A percentile compares a stretch with the other conserved stretches of the same genome.
phyloP scores from a whole-genome alignment of 1,284 basidiomycete species.

The Phenoliferia sp. region DNA sequence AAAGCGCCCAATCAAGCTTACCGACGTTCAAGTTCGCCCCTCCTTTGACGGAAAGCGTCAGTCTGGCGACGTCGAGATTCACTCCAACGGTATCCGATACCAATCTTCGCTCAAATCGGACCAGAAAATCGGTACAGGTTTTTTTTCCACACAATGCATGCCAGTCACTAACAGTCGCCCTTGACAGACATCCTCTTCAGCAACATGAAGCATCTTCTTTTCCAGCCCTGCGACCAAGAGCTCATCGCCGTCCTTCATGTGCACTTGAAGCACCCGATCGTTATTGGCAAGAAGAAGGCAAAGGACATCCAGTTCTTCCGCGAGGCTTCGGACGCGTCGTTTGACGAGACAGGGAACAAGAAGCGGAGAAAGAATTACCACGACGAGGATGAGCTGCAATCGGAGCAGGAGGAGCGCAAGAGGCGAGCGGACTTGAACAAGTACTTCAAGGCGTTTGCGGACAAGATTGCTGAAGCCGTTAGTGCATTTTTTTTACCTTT shows the following conservation, averaged over 20 bases:
- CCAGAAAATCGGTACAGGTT: slow-evolving; percentile 79
- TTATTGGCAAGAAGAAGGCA: slow-evolving; percentile 98
- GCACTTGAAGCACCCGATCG: slow-evolving; percentile 92
- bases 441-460: slow-evolving; percentile 89
- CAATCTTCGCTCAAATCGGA: slow-evolving; percentile 69
- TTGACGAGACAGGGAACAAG: slow-evolving; percentile 98
- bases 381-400: slow-evolving; percentile 98
- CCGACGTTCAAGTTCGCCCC: slow-evolving; percentile 90
- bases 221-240: slow-evolving; percentile 97
- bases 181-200: slow-evolving; percentile 80
- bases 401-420: slow-evolving; percentile 94
- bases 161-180: background rate
- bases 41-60: slow-evolving; percentile 87
- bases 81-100: slow-evolving; percentile 94
- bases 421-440: slow-evolving; percentile 85
- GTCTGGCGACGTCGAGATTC: slow-evolving; percentile 88
- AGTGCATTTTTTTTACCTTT: slow-evolving; percentile 35
- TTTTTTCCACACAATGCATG: background rate
- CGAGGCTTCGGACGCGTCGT: slow-evolving; percentile 95
- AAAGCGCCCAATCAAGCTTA: slow-evolving; percentile 66
- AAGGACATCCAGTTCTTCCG: slow-evolving; percentile 99
- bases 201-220: slow-evolving; percentile 98
- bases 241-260: slow-evolving; percentile 90
- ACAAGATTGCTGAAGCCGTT: slow-evolving; percentile 84
- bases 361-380: slow-evolving; percentile 88